Conservation (phyloP, 352 stramenopile species). For the Thalassiosira sp. region DNA sequence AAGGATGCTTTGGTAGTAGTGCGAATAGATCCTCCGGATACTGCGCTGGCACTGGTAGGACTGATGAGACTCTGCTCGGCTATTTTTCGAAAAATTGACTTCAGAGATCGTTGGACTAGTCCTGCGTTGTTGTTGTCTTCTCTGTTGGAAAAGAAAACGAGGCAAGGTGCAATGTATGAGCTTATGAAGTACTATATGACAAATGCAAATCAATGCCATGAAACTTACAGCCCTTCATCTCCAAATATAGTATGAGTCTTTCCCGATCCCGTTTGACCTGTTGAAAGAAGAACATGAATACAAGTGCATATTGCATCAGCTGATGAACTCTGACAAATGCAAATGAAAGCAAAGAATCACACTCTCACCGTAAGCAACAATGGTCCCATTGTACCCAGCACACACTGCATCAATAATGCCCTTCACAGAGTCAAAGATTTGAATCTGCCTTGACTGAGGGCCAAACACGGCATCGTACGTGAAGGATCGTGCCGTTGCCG, state of each 20-base stretch:
- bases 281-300: not conserved
- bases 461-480: conserved; percentile 60
- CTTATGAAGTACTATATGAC: conserved; percentile 1
- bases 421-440: conserved; percentile 52
- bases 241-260: conserved; percentile 62
- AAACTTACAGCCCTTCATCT: conserved; percentile 35
- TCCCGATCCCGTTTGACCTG: conserved; percentile 49
- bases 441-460: conserved; percentile 25
- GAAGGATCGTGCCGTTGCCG: conserved; percentile 18
- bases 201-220: not conserved
- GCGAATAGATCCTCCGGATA: not conserved
- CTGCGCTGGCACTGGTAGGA: not conserved
- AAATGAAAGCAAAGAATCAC: too few relatives aligned
- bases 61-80: conserved; percentile 2
- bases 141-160: conserved; percentile 7
- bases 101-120: conserved; percentile 55
- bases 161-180: not conserved
- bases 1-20: conserved; percentile 57
- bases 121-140: conserved; percentile 38
- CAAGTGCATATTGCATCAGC: too few relatives aligned
- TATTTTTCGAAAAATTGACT: conserved; percentile 57
- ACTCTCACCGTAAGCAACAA: conserved; percentile 50
- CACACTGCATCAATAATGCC: conserved; percentile 51
- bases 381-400: conserved; percentile 60
- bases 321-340: too few relatives aligned